Evolutionary conservation across 2,329 filamentous ascomycete genomes (phyloP).

Genomic region (Colletotrichum spaethianum): DNA sequence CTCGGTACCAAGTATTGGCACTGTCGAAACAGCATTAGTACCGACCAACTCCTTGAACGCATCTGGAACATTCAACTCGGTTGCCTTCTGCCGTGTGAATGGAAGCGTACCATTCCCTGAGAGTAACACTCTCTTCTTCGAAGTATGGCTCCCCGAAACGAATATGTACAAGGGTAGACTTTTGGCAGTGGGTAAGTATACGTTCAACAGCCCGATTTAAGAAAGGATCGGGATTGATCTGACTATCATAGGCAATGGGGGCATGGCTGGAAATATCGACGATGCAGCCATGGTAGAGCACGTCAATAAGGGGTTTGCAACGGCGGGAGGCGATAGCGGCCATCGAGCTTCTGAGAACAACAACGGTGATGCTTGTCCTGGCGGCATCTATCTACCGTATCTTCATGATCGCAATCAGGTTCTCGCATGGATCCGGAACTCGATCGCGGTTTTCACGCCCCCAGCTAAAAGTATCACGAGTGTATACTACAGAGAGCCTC

Average conservation of each 20-base stretch:
- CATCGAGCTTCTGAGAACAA: constrained; percentile 21
- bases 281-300: constrained; percentile 26
- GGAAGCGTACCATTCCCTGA: constrained; percentile 14
- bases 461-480: constrained; percentile 1
- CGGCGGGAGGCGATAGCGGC: constrained; percentile 27
- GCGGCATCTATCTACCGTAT: constrained; percentile 5
- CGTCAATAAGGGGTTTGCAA: constrained; percentile 22
- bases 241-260: constrained; percentile 20
- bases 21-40: neutral
- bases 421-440: constrained; percentile 32
- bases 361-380: constrained; percentile 17
- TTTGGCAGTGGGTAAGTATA: constrained; percentile 19
- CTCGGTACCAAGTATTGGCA: neutral
- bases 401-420: constrained; percentile 28
- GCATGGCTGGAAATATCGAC: constrained; percentile 26
- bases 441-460: constrained; percentile 18
- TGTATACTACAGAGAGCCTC: neutral
- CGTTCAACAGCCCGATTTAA: neutral
- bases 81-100: constrained; percentile 16
- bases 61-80: constrained; percentile 7
- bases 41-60: neutral
- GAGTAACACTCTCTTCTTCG: constrained; percentile 21
- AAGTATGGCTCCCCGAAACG: constrained; percentile 14
- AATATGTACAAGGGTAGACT: constrained; percentile 9
- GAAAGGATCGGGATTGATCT: neutral